Evolutionary conservation across 345 rosid genomes (phyloP).

Genomic region (Ceriops zippeliana): DNA sequence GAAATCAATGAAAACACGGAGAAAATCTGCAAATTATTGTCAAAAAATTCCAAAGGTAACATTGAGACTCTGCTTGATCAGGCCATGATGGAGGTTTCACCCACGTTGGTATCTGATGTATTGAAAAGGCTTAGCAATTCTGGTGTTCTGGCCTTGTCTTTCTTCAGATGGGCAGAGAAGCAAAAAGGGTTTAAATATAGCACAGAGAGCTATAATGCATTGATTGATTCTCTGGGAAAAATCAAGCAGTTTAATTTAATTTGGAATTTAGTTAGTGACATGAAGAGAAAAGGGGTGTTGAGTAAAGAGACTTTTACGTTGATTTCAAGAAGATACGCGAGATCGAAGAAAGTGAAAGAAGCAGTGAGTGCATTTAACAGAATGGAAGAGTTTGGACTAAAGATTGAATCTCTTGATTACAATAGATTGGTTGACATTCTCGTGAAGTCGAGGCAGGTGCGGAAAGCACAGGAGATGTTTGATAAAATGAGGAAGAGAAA

Average conservation of each 20-base stretch:
- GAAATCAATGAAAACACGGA: slow-evolving; percentile 41
- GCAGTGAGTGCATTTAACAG: slow-evolving; percentile 63
- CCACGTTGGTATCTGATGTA: slow-evolving; percentile 48
- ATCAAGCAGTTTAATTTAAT: slow-evolving; percentile 69
- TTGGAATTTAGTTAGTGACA: slow-evolving; percentile 61
- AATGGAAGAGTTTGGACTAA: slow-evolving; percentile 70
- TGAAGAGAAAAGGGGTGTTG: slow-evolving; percentile 59
- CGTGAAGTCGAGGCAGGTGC: slow-evolving; percentile 66
- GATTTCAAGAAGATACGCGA: slow-evolving; percentile 66
- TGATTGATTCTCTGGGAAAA: slow-evolving; percentile 79
- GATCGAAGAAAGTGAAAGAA: slow-evolving; percentile 67
- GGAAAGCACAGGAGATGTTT: slow-evolving; percentile 73
- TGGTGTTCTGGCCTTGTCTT: slow-evolving; percentile 60
- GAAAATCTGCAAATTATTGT: slow-evolving; percentile 48
- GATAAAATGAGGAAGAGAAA: slow-evolving; percentile 70
- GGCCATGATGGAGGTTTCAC: slow-evolving; percentile 46
- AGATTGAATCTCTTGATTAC: slow-evolving; percentile 50
- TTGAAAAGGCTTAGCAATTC: slow-evolving; percentile 73
- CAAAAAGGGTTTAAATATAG: slow-evolving; percentile 50
- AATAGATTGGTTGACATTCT: slow-evolving; percentile 64
- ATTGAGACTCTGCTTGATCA: slow-evolving; percentile 36
- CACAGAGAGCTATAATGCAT: slow-evolving; percentile 60
- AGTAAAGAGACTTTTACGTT: slow-evolving; percentile 69
- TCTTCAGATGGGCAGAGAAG: slow-evolving; percentile 78
- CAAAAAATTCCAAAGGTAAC: slow-evolving; percentile 27